These are phyloP conservation scores for Lactarius hengduanensis DNA, from an alignment of 768 basidiomycete genomes.

Conservation along the genomic window DNA sequence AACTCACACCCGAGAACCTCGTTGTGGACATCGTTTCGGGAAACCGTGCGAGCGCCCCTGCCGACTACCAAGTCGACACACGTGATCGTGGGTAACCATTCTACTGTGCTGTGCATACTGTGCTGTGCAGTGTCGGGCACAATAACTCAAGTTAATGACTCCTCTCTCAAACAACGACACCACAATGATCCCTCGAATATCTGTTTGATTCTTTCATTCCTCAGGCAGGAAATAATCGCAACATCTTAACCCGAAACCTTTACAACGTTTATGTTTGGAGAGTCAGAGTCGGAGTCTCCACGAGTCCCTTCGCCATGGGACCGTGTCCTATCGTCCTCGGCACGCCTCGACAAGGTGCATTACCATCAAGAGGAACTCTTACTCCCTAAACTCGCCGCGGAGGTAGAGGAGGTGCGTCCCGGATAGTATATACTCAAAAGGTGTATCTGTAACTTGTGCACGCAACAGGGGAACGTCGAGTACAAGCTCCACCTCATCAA, in stretches of 20 bases:
- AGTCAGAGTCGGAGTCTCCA: slow-evolving; percentile 77
- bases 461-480: slow-evolving; percentile 81
- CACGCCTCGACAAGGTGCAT: slow-evolving; percentile 33
- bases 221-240: slow-evolving; percentile 15
- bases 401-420: slow-evolving; percentile 58
- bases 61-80: background rate
- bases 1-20: slow-evolving; percentile 20
- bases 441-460: background rate
- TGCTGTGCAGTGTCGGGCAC: no score
- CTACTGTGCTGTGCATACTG: no score
- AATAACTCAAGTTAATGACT: background rate
- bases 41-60: background rate
- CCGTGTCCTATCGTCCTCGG: slow-evolving; percentile 54
- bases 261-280: slow-evolving; percentile 65
- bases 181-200: slow-evolving; percentile 62
- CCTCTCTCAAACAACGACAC: background rate
- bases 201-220: slow-evolving; percentile 29
- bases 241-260: background rate
- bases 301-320: slow-evolving; percentile 85
- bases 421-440: background rate
- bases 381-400: slow-evolving; percentile 70
- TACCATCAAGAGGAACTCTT: slow-evolving; percentile 33
- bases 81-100: slow-evolving; percentile 21
- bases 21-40: slow-evolving; percentile 19
- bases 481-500: slow-evolving; percentile 90